These are phyloP conservation scores for Clarireedia monteithiana DNA, from an alignment of 2,329 filamentous ascomycete genomes.

Conservation along the genomic window DNA sequence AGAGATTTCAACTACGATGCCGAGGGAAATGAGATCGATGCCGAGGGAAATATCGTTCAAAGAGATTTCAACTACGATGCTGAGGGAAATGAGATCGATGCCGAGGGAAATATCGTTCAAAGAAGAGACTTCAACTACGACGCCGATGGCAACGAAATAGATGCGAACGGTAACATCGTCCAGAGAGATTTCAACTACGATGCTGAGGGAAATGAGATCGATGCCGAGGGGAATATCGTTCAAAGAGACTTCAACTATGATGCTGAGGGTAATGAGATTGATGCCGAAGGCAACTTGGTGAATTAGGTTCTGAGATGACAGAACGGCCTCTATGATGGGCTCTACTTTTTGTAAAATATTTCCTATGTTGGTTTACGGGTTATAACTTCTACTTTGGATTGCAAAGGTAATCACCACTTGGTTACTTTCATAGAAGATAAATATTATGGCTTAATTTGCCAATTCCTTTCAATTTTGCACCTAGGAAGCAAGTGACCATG, in stretches of 20 bases:
- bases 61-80: neutral
- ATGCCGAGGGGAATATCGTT: neutral
- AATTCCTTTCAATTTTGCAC: too few species aligned
- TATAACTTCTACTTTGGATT: too few species aligned
- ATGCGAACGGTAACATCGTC: neutral
- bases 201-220: neutral
- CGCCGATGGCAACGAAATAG: neutral
- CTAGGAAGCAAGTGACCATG: too few species aligned
- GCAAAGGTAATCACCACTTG: too few species aligned
- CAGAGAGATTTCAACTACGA: neutral
- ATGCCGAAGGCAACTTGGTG: neutral
- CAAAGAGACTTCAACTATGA: neutral
- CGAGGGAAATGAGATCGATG: neutral
- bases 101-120: neutral
- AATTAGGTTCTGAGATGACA: too few species aligned
- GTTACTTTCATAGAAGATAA: too few species aligned
- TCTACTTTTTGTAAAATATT: too few species aligned
- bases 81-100: neutral
- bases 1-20: neutral
- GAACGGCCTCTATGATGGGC: too few species aligned
- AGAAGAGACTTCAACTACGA: neutral
- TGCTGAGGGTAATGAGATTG: neutral
- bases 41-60: neutral
- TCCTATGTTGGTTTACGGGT: too few species aligned
- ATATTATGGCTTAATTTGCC: too few species aligned